Evolutionary conservation across 2,329 filamentous ascomycete species (phyloP), one percentile per base, ranked within the genome.

Genomic region (Ophiocordyceps camponoti-saundersi): DNA sequence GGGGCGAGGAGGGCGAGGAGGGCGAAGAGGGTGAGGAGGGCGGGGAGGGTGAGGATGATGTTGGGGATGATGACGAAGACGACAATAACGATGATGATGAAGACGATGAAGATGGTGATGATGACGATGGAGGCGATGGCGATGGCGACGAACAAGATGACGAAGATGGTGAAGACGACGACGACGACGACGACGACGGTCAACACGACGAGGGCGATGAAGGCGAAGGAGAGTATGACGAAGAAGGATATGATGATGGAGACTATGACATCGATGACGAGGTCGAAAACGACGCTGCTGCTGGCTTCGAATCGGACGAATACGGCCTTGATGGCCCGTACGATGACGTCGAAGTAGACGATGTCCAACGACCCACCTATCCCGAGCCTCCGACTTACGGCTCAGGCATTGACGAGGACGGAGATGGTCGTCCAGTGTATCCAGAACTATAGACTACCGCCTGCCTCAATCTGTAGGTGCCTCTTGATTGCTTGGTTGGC

Each of bases 191-290:
- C n/a, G 39, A 36, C n/a, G 30, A 44, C 32, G 56, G 57, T 8
- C 52, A 53, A 2, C 55, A 56, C 30, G 56, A 57, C 0, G 56
- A 44, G 2, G 59, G 58, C 12, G 60, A 60, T 15, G 56, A 53
- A 15, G 54, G 56, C 6, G 39, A 41, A 36, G 32, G 16, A 23
- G 32, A 44, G 32, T 18, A 26, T 3, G 43, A 32, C 23, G 15
- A 20, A 20, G 16, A 18, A n/a, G 43, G n/a, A 2, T 44, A 44
- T 8, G 26, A 29, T 8, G 23, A 8, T 5, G 23, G 23, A 26
- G 23, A 26, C 23, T 26, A 26, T 26, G 23, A 26, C 23, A 26
- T 26, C 23, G 23, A 26, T 8, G 23, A 26, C 23, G 23, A 26
- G 23, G 23, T 26, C 23, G 23, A 26, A 26, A 8, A 26, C 23